Conservation (phyloP, 2,329 filamentous ascomycete species). For the Pyricularia pennisetigena region DNA sequence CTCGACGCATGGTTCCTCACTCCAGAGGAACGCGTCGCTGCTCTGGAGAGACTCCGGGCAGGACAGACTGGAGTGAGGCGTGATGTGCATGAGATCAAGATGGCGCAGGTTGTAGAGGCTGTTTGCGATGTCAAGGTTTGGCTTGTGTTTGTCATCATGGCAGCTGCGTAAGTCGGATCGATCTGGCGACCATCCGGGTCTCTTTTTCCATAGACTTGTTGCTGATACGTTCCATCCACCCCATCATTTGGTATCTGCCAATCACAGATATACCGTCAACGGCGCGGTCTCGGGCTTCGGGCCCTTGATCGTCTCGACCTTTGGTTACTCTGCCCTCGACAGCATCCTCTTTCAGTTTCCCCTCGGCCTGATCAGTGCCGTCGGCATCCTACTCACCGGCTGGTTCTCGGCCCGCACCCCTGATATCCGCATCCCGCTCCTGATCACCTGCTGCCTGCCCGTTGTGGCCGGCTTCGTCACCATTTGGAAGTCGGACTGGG, state of each 20-base stretch:
- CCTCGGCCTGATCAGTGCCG: constrained; percentile 56
- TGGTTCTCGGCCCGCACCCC: constrained; percentile 49
- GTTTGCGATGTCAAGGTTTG: constrained; percentile 51
- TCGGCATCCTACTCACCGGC: constrained; percentile 57
- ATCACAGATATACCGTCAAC: constrained; percentile 52
- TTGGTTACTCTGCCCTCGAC: constrained; percentile 53
- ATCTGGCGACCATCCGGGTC: neutral
- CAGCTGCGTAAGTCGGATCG: constrained; percentile 35
- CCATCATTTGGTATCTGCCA: neutral
- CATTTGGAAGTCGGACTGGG: constrained; percentile 63
- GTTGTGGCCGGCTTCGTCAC: constrained; percentile 66
- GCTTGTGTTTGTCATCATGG: constrained; percentile 59
- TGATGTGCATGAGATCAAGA: constrained; percentile 43
- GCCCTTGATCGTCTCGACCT: constrained; percentile 61
- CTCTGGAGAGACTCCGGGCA: constrained; percentile 51
- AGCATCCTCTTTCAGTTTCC: constrained; percentile 69
- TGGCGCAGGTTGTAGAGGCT: constrained; percentile 46
- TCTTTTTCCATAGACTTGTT: neutral
- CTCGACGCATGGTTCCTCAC: constrained; percentile 61
- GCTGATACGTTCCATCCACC: neutral
- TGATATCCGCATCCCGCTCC: constrained; percentile 55
- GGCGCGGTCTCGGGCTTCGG: constrained; percentile 63
- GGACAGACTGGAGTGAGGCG: constrained; percentile 56
- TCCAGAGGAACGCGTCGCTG: constrained; percentile 49
- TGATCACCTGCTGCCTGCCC: constrained; percentile 58